These are phyloP conservation scores for Paramyrothecium sp. DNA, from an alignment of 2,329 filamentous ascomycete genomes.

Conservation along the genomic window DNA sequence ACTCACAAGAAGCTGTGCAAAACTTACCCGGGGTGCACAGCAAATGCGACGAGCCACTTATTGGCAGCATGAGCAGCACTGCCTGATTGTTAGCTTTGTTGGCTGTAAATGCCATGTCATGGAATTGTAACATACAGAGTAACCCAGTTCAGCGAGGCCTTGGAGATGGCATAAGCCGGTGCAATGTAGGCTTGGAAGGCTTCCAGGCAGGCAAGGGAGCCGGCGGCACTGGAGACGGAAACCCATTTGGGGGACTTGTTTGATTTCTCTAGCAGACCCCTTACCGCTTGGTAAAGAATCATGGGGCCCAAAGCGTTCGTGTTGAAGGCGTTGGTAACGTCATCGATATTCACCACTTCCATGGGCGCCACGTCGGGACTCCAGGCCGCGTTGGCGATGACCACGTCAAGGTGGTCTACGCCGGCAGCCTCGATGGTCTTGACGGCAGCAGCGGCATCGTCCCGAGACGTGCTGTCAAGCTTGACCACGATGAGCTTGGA, in stretches of 20 bases:
- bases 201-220: conserved; percentile 18
- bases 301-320: conserved; percentile 18
- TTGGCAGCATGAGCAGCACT: conserved; percentile 2
- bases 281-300: conserved; percentile 28
- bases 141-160: conserved; percentile 28
- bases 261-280: conserved; percentile 27
- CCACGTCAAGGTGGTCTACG: conserved; percentile 26
- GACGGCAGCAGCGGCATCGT: conserved; percentile 23
- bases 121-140: conserved; percentile 10
- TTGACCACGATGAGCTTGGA: conserved; percentile 27
- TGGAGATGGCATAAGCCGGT: conserved; percentile 26
- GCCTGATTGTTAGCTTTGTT: background rate
- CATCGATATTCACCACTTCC: background rate
- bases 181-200: conserved; percentile 10
- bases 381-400: conserved; percentile 22
- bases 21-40: conserved; percentile 20
- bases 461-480: conserved; percentile 23
- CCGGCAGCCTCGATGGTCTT: conserved; percentile 20
- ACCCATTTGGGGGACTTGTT: conserved; percentile 24
- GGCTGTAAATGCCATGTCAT: background rate
- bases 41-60: conserved; percentile 1
- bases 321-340: background rate
- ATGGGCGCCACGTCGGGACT: background rate
- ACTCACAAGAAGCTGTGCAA: background rate
- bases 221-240: conserved; percentile 24